Evolutionary conservation across 345 rosid genomes (phyloP).

Genomic region (Brassica nigra): DNA sequence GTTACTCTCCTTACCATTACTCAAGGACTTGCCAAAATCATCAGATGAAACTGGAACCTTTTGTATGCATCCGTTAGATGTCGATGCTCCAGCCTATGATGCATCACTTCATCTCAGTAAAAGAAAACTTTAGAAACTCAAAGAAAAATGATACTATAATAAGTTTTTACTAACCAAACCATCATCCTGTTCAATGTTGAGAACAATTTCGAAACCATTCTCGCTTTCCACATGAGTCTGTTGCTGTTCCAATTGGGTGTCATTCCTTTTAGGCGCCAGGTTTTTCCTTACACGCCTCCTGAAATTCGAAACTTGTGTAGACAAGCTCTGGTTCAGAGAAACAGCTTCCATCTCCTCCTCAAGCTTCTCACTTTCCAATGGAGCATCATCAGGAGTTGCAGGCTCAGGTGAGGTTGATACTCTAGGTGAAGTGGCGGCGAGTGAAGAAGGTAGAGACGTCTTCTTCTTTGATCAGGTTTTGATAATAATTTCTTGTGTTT

Average conservation of each 20-base stretch:
- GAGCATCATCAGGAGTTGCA: constrained; percentile 4
- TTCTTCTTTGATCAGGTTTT: not conserved
- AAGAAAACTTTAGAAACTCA: not conserved
- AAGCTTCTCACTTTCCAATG: constrained; percentile 28
- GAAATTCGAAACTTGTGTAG: not conserved
- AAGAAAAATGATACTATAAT: not conserved
- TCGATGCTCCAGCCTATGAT: constrained; percentile 11
- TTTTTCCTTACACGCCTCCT: not conserved
- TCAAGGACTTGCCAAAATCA: not conserved
- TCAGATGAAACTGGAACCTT: not conserved
- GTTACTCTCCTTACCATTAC: not conserved
- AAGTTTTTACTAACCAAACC: constrained; percentile 43
- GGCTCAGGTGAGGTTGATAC: not conserved
- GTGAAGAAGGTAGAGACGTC: not conserved
- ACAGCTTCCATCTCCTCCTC: not conserved
- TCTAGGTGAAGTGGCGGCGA: not conserved
- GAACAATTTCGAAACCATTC: not conserved
- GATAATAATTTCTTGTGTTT: not conserved
- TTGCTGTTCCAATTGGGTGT: not conserved
- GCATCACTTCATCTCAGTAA: constrained; percentile 1
- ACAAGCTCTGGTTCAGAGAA: not conserved
- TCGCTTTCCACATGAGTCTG: not conserved
- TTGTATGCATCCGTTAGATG: constrained; percentile 5
- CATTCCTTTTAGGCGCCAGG: not conserved
- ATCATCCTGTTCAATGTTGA: not conserved